Conservation (phyloP, 768 basidiomycete species). For the Daedaleopsis nitida region DNA sequence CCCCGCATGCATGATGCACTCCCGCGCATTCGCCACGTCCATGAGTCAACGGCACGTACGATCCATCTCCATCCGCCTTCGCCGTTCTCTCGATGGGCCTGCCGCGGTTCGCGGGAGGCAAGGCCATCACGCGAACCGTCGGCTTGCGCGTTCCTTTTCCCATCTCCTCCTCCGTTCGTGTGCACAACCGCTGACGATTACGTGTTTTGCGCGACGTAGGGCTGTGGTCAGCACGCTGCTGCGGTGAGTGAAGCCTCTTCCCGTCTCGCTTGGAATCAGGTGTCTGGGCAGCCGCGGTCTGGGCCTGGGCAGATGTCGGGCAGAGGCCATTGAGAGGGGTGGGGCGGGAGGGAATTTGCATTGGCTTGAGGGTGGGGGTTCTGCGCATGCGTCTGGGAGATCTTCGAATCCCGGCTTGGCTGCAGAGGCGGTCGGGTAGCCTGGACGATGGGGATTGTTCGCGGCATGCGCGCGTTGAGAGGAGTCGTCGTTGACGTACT, state of each 20-base stretch:
- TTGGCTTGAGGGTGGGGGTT: neutral
- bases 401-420: neutral
- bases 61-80: neutral
- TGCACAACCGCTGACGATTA: conserved; percentile 6
- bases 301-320: neutral
- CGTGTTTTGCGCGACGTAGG: conserved; percentile 43
- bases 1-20: too few relatives aligned
- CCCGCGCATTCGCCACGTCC: too few relatives aligned
- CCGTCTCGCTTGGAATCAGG: neutral
- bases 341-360: neutral
- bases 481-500: conserved; percentile 27
- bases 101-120: conserved; percentile 12
- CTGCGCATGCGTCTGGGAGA: neutral
- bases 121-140: conserved; percentile 1
- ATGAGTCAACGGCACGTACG: too few relatives aligned
- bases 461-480: conserved; percentile 15
- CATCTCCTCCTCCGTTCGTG: conserved; percentile 8
- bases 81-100: neutral
- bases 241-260: conserved; percentile 43
- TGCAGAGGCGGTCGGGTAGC: neutral
- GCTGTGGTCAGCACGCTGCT: conserved; percentile 70
- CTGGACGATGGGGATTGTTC: neutral
- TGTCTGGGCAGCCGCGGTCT: neutral
- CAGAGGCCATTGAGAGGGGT: neutral
- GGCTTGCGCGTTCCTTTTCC: conserved; percentile 4